Percentiles rank a stretch among this genome's conserved stretches.
Conservation (phyloP, 2,329 filamentous ascomycete species). For the Dothideomycetes sp. region DNA sequence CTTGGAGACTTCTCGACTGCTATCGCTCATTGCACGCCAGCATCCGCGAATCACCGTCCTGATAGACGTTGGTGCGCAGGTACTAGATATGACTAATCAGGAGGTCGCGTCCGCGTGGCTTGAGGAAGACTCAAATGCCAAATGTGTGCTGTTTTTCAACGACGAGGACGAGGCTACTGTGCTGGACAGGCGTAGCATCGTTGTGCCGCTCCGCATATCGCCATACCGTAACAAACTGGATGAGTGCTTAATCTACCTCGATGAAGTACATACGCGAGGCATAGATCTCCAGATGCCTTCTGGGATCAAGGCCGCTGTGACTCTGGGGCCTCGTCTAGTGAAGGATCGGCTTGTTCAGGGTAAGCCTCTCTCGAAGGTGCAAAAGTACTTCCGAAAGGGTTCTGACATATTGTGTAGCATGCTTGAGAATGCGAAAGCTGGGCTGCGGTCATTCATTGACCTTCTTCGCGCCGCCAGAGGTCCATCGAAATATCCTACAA, state of each 20-base stretch:
- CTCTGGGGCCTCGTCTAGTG: constrained; percentile 50
- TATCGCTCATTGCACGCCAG: constrained; percentile 33
- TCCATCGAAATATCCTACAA: constrained; percentile 45
- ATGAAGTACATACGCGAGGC: constrained; percentile 60
- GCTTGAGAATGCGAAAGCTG: constrained; percentile 59
- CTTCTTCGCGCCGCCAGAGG: constrained; percentile 50
- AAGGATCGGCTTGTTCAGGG: constrained; percentile 63
- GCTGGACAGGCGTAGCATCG: constrained; percentile 34
- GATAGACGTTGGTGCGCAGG: constrained; percentile 59
- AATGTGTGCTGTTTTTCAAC: constrained; percentile 43
- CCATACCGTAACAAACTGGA: constrained; percentile 47
- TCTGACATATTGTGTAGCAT: constrained; percentile 33
- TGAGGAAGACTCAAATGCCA: constrained; percentile 4
- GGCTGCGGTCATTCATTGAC: constrained; percentile 55
- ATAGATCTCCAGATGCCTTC: constrained; percentile 54
- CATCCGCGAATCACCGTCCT: constrained; percentile 43
- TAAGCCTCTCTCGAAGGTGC: neutral
- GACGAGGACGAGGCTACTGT: constrained; percentile 45
- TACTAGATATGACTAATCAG: constrained; percentile 52
- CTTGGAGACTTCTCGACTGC: constrained; percentile 18
- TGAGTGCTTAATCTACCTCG: constrained; percentile 54
- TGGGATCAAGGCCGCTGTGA: constrained; percentile 53
- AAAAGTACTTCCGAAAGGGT: neutral
- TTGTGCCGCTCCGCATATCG: constrained; percentile 45
- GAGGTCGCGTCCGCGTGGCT: constrained; percentile 47